phyloP scores from a whole-genome alignment of 2,329 filamentous ascomycete genomes.

The Cercospora sesami region DNA sequence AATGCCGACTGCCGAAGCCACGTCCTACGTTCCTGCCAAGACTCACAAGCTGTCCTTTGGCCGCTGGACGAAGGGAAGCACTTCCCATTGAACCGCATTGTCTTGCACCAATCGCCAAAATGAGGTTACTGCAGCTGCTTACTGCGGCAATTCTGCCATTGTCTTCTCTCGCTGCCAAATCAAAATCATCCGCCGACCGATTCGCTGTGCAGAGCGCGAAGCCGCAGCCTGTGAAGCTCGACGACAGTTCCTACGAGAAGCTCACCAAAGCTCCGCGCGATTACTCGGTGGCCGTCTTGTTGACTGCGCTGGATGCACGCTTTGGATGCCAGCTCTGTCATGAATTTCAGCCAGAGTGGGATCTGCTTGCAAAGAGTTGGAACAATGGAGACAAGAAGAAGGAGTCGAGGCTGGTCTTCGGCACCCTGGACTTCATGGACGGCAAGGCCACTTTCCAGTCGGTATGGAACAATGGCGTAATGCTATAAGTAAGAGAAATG shows the following conservation, averaged over 20 bases:
- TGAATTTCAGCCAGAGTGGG: slow-evolving; percentile 94
- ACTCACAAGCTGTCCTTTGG: slow-evolving; percentile 17
- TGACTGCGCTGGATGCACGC: slow-evolving; percentile 81
- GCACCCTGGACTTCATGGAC: slow-evolving; percentile 81
- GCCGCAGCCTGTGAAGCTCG: slow-evolving; percentile 73
- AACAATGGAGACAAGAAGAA: slow-evolving; percentile 75
- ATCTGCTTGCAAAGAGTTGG: slow-evolving; percentile 84
- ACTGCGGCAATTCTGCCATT: slow-evolving; percentile 60
- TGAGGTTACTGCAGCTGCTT: slow-evolving; percentile 68
- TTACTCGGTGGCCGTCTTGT: slow-evolving; percentile 76
- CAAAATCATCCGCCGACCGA: slow-evolving; percentile 54
- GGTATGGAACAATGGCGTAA: slow-evolving; percentile 53
- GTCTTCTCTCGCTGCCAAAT: slow-evolving; percentile 59
- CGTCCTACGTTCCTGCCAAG: slow-evolving; percentile 12
- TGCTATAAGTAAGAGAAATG: not conserved
- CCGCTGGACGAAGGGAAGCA: not conserved
- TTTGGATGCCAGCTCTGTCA: slow-evolving; percentile 84
- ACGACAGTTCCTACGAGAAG: slow-evolving; percentile 72
- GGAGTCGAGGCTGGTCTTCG: slow-evolving; percentile 73
- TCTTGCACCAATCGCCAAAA: slow-evolving; percentile 45
- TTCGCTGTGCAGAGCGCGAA: slow-evolving; percentile 72
- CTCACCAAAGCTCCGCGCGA: slow-evolving; percentile 77
- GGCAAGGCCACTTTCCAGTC: slow-evolving; percentile 84
- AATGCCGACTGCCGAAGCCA: slow-evolving; percentile 2
- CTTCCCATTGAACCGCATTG: slow-evolving; percentile 5